Evolutionary conservation across 2,329 filamentous ascomycete genomes (phyloP), one percentile per base, ranked within the genome.

Genomic region (Alternaria triticimaculans): DNA sequence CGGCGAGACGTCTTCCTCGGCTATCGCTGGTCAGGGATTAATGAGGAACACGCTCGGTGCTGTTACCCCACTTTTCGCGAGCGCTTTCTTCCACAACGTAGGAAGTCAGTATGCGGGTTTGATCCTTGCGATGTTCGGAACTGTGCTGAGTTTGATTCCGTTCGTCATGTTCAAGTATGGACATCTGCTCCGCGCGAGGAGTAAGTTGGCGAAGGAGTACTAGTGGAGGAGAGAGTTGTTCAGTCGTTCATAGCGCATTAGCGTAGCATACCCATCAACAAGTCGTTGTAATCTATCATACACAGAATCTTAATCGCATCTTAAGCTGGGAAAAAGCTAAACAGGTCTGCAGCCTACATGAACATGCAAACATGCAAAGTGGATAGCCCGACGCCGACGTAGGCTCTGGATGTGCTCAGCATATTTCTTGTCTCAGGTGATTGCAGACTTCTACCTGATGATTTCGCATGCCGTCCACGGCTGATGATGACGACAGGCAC

Each of bases 21-120:
- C 80, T 18, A 82, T 86, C 56, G 85, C 85, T 2, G 84, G 83
- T 2, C 84, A 86, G 72, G 84, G 84, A 20, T 78, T 86, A 58
- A 83, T 86, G 81, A 79, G 85, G 18, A 87, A 86, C 66, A 85
- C 84, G 0, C 81, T 86, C 2, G 85, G 85, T 46, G 85, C 84
- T 3, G 82, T 86, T 0, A 84, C 84, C 23, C 85, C 85, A 0
- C 72, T 87, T 12, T 86, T 86, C 64, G 84, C 84, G 12, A 82
- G 78, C 30, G 82, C 85, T 50, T 86, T 86, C 74, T 87, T 87
- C 74, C 81, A 84, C 67, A 86, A 86, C 58, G 77, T 87, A 14
- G 84, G 84, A 5, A 85, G 83, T 63, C 84, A 86, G 70, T 86
- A 83, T 58, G 84, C 85, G 2, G 85, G 85, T 10, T 70, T 87